phyloP scores from a whole-genome alignment of 192 early-diverging fungal species.

The Podila minutissima region DNA sequence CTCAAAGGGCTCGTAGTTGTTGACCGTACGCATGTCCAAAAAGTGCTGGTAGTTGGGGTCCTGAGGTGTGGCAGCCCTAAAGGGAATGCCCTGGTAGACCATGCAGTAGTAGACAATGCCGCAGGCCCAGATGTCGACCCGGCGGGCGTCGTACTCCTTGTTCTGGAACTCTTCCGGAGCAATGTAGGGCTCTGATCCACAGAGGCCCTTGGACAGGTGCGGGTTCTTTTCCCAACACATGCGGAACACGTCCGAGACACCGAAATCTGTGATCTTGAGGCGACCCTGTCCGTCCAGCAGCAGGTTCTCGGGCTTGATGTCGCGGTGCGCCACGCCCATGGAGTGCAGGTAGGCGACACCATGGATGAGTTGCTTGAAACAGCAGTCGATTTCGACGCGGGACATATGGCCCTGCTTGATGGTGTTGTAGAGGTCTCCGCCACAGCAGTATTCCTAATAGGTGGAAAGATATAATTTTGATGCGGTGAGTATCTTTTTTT shows the following conservation, averaged over 20 bases:
- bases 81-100: slow-evolving; percentile 75
- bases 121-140: slow-evolving; percentile 93
- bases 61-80: slow-evolving; percentile 64
- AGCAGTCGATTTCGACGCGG: slow-evolving; percentile 83
- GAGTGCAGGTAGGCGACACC: slow-evolving; percentile 92
- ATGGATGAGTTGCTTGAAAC: slow-evolving; percentile 91
- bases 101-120: slow-evolving; percentile 93
- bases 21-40: slow-evolving; percentile 58
- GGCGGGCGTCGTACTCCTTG: slow-evolving; percentile 89
- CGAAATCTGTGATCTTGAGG: slow-evolving; percentile 99
- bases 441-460: slow-evolving; percentile 80
- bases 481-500: not conserved
- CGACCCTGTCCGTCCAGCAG: slow-evolving; percentile 80
- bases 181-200: slow-evolving; percentile 97
- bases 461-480: not conserved
- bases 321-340: slow-evolving; percentile 92
- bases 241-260: slow-evolving; percentile 95
- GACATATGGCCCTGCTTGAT: slow-evolving; percentile 83
- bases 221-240: slow-evolving; percentile 82
- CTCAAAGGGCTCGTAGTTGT: slow-evolving; percentile 80
- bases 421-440: slow-evolving; percentile 89
- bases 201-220: slow-evolving; percentile 86
- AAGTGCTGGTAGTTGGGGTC: slow-evolving; percentile 74
- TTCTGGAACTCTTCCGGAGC: slow-evolving; percentile 86
- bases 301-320: slow-evolving; percentile 89